Evolutionary conservation across 148 eudicot genomes (phyloP).

Genomic region (Camellia lanceoleosa): DNA sequence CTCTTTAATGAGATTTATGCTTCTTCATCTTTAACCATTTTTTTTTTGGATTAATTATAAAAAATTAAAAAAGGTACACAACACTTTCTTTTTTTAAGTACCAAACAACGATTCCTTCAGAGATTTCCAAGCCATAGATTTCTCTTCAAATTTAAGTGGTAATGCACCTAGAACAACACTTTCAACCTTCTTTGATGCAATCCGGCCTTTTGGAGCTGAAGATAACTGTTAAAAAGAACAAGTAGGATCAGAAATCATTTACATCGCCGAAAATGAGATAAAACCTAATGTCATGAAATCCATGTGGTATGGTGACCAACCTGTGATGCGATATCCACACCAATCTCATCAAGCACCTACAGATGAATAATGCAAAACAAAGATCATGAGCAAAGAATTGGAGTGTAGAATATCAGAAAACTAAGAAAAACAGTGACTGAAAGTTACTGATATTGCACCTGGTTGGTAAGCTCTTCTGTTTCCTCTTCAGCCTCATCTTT

Average conservation of each 20-base stretch:
- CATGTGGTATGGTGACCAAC: slow-evolving; percentile 26
- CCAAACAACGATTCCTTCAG: neutral
- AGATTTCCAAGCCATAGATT: neutral
- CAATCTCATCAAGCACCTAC: slow-evolving; percentile 77
- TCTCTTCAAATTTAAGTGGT: neutral
- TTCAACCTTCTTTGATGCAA: slow-evolving; percentile 57
- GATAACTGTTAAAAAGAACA: slow-evolving; percentile 46
- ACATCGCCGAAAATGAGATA: neutral
- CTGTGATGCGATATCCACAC: slow-evolving; percentile 81
- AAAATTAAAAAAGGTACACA: too few relatives aligned
- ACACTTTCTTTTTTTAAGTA: too few relatives aligned
- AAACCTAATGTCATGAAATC: neutral
- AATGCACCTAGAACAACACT: slow-evolving; percentile 44
- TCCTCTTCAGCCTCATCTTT: slow-evolving; percentile 81
- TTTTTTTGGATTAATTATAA: too few relatives aligned
- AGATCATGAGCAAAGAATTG: slow-evolving; percentile 12
- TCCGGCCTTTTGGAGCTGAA: slow-evolving; percentile 71
- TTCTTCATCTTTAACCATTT: too few relatives aligned
- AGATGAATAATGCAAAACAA: slow-evolving; percentile 5
- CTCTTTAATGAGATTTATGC: too few relatives aligned
- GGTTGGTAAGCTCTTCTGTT: slow-evolving; percentile 75
- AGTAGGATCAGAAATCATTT: neutral
- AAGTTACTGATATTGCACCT: slow-evolving; percentile 27
- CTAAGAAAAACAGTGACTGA: neutral
- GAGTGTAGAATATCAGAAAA: neutral